These are phyloP conservation scores for Persicaria tinctoria DNA, from an alignment of 148 eudicot species.

Conservation along the genomic window DNA sequence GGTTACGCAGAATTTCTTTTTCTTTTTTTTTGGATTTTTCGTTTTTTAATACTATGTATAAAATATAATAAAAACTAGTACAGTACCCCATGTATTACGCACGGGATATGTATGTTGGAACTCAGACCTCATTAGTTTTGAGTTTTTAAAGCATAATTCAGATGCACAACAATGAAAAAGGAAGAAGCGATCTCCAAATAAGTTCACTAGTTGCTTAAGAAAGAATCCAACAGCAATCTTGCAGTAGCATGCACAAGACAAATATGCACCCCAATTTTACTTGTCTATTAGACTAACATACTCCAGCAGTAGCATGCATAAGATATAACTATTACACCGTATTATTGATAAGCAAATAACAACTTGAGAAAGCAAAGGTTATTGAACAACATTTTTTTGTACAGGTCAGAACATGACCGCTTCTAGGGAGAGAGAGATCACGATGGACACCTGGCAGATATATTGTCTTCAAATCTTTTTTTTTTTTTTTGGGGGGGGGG, in stretches of 20 bases:
- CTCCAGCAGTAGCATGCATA: not conserved
- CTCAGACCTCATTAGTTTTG: not conserved
- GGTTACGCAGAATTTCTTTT: not conserved
- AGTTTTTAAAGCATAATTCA: not conserved
- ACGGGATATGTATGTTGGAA: not conserved
- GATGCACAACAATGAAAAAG: not conserved
- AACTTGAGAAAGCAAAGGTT: too few species aligned
- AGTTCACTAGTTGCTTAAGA: not conserved
- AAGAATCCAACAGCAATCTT: not conserved
- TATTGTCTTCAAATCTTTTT: not conserved
- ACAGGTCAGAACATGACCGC: not conserved
- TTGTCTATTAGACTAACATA: not conserved
- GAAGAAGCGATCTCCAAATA: not conserved
- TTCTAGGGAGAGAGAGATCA: not conserved
- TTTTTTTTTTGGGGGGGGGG: too few species aligned
- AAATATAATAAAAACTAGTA: too few species aligned
- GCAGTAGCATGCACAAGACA: not conserved
- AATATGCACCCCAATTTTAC: not conserved
- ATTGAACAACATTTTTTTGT: not conserved
- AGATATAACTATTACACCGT: not conserved
- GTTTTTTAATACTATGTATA: too few species aligned
- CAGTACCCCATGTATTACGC: too few species aligned
- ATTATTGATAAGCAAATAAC: too few species aligned
- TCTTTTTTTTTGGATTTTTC: too few species aligned
- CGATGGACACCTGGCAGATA: not conserved